Percentiles rank a stretch among this genome's conserved stretches.
Evolutionary conservation across 208 protist genomes (phyloP).

Genomic region (Tritrichomonas foetus): DNA sequence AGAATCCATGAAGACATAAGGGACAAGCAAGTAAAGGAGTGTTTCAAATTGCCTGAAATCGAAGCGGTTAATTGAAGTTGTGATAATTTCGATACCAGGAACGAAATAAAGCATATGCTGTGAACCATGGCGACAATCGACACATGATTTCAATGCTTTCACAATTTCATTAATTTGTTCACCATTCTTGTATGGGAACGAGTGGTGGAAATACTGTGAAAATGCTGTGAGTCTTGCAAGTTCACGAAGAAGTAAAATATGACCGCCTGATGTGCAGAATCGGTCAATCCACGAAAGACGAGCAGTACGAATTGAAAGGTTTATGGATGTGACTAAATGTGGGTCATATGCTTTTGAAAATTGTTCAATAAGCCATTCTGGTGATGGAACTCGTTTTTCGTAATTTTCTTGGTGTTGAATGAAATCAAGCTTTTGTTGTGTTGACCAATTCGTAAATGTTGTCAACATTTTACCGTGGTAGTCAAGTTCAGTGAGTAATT

Average conservation of each 20-base stretch:
- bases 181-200: not conserved
- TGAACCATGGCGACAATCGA: not conserved
- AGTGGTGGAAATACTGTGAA: not conserved
- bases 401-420: not conserved
- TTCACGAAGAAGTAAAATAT: not conserved
- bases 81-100: not conserved
- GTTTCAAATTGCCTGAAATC: not conserved
- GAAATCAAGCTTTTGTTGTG: not conserved
- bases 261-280: not conserved
- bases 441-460: not conserved
- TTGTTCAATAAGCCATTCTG: not conserved
- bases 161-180: not conserved
- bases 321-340: not conserved
- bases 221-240: not conserved
- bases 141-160: not conserved
- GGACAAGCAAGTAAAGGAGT: not conserved
- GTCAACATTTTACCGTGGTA: not conserved
- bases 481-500: not conserved
- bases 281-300: not conserved
- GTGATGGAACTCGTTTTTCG: not conserved
- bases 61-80: not conserved
- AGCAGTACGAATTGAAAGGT: not conserved
- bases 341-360: not conserved
- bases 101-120: not conserved
- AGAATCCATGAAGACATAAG: constrained; percentile 28